Conservation (phyloP, 73 alveolate species). For the Halteria grandinella region DNA sequence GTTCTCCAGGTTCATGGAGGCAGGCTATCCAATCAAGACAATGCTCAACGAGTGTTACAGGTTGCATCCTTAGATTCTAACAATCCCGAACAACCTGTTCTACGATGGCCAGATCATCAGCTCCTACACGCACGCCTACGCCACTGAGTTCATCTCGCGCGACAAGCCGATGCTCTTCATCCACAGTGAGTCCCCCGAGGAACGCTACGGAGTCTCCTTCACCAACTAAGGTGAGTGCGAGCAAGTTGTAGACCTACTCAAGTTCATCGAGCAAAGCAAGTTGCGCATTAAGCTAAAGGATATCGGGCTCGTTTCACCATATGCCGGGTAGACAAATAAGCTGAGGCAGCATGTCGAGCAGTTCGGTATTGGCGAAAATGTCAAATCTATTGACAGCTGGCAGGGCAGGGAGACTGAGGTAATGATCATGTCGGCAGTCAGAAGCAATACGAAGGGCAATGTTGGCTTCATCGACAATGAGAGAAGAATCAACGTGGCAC, state of each 20-base stretch:
- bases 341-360: neutral
- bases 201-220: neutral
- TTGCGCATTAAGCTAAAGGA: neutral
- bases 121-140: neutral
- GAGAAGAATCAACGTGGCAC: slow-evolving; percentile 79
- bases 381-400: slow-evolving; percentile 17
- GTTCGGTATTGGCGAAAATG: neutral
- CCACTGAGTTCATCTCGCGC: too few relatives aligned
- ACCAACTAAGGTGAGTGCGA: neutral
- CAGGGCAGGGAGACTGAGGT: slow-evolving; percentile 29
- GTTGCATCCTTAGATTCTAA: neutral
- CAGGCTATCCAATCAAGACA: neutral
- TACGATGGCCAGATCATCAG: neutral
- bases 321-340: neutral
- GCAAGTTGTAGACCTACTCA: neutral
- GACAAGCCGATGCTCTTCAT: neutral
- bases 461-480: slow-evolving; percentile 14
- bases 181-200: neutral
- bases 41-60: neutral
- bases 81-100: neutral
- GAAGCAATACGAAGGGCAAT: neutral
- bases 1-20: neutral
- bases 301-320: slow-evolving; percentile 23
- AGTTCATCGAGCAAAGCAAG: neutral
- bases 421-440: slow-evolving; percentile 3